Percentiles rank a stretch among this genome's conserved stretches.
Evolutionary conservation across 352 stramenopile genomes (phyloP).

Genomic region (Globisporangium carolinianum): DNA sequence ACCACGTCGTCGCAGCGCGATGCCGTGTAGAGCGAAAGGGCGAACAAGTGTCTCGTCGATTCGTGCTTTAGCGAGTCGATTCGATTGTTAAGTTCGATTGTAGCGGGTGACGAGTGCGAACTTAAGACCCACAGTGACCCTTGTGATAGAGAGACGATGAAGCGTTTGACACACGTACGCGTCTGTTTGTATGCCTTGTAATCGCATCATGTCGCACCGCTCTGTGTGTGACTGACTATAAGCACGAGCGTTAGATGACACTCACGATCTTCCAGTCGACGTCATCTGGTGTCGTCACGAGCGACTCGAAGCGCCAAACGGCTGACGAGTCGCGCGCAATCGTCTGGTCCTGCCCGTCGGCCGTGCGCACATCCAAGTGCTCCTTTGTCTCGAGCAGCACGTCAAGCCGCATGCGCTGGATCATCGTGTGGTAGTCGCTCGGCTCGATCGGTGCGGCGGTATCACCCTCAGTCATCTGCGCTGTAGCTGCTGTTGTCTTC

Average conservation of each 20-base stretch:
- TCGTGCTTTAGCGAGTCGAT: too few species aligned
- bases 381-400: conserved; percentile 32
- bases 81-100: too few species aligned
- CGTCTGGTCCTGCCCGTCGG: conserved; percentile 21
- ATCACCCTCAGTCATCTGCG: not conserved
- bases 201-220: too few species aligned
- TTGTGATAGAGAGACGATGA: too few species aligned
- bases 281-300: conserved; percentile 42
- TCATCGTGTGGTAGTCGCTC: conserved; percentile 22
- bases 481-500: too few species aligned
- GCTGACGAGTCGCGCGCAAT: conserved; percentile 24
- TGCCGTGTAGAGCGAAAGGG: not conserved
- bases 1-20: conserved; percentile 9
- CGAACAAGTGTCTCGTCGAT: too few species aligned
- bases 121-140: too few species aligned
- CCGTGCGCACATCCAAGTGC: conserved; percentile 27
- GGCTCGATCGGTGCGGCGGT: conserved; percentile 5
- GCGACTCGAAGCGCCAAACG: conserved; percentile 49
- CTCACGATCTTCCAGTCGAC: conserved; percentile 57
- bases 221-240: too few species aligned
- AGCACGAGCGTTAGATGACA: conserved; percentile 8
- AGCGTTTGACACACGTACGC: too few species aligned
- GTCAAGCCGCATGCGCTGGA: conserved; percentile 35
- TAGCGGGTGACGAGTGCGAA: too few species aligned
- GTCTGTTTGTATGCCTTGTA: too few species aligned